Evolutionary conservation across 2,329 filamentous ascomycete genomes (phyloP), one percentile per base, ranked within the genome.

Genomic region (Colletotrichum theobromicola): DNA sequence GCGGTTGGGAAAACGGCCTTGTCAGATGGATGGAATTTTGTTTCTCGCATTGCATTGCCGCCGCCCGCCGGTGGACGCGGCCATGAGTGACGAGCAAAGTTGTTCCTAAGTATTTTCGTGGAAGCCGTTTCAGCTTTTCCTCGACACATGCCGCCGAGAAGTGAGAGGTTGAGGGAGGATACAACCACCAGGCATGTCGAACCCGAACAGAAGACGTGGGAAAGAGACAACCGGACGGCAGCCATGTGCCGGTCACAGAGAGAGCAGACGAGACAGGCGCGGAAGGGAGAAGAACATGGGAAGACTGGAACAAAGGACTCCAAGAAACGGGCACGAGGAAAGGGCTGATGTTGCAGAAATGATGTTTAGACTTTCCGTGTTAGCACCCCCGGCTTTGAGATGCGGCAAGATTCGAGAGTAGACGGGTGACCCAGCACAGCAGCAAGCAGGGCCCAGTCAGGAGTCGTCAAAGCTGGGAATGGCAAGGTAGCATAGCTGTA

Each of bases 41-140:
- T 64, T 71, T 62, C 72, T 62, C 61, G 72, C 70, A 70, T 70
- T 70, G 66, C 72, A 74, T 74, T 71, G 61, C 67, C 67, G 61
- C 67, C 50, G 57, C 55, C 55, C 37, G 37, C 58, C 66, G 65
- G 30, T 63, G 46, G 57, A 57, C 58, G 34, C 67, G 37, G 53
- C 18, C 32, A 32, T 26, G 61, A 18, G 61, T 21, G 26, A 34
- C 30, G 21, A 37, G 35, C 16, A 58, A 35, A 24, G 28, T 18
- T 16, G 67, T 71, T 66, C 72, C 72, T 74, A 74, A 55, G 50
- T n/a, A 60, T 65, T 71, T 71, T 71, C 72, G 72, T 66, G 15
- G 24, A 71, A 16, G 50, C 13, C 24, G 72, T 74, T 71, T 74
- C 72, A 66, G 67, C 61, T 66, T 58, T 37, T 28, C 42, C 35